Evolutionary conservation across 2,329 filamentous ascomycete species (phyloP), one percentile per base, ranked within the genome.

Genomic region (Diaporthe aspalathi): DNA sequence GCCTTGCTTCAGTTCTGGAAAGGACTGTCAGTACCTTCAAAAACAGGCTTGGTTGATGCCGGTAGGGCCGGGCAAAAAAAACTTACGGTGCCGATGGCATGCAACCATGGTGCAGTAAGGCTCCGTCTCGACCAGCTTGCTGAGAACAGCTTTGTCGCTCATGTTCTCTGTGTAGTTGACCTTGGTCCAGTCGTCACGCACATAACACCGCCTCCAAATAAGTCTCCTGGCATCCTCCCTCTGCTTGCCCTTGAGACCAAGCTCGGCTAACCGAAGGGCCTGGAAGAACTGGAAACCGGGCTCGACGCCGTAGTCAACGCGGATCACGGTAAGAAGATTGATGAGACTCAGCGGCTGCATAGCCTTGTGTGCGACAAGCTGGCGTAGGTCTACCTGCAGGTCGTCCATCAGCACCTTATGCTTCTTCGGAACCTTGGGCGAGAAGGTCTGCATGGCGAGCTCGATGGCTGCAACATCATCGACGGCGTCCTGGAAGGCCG

Each of bases 131-230:
- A 84, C 84, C 32, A 97, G 81, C 22, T 88, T 84, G 35, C 87
- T 85, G 67, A 90, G 84, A 35, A 94, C 88, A 73, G 93, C 87
- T 3, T 84, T 82, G 77, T 97, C 94, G 70, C 90, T 89, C 78
- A 93, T 92, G 72, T 92, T 86, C 60, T 91, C 89, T 0, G 93
- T 95, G 75, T 93, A 90, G 78, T 96, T 95, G 78, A 97, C 88
- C 71, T 84, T 85, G 32, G 88, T 84, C 96, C 96, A 99, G 78
- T 98, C 90, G 79, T 98, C 95, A 63, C 91, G 90, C 75, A 95
- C 87, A 77, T 93, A 93, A 73, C 94, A 92, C 68, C 96, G 90
- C 78, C 96, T 92, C 96, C 96, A 99, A 73, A 98, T 93, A 49
- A 90, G 83, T 20, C 84, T 82, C 79, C 86, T 85, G 6, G 87